Evolutionary conservation across 2,329 filamentous ascomycete genomes (phyloP).

Genomic region (Nigrospora osmanthi): DNA sequence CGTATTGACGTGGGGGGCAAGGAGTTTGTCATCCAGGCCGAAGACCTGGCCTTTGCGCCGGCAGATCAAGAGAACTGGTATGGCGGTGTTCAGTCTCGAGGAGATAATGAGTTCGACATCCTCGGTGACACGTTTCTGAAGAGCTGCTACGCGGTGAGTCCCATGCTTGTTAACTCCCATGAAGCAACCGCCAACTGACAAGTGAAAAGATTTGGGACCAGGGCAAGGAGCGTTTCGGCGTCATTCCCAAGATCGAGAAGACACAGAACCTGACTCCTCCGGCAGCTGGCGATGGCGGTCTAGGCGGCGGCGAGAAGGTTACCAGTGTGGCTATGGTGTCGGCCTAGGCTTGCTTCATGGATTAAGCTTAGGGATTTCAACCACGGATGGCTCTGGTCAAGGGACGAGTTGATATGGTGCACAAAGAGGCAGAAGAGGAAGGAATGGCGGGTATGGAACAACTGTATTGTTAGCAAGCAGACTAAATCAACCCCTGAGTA

Average conservation of each 20-base stretch:
- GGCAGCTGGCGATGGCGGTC: conserved; percentile 1
- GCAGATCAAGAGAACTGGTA: conserved; percentile 39
- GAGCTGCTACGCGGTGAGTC: conserved; percentile 52
- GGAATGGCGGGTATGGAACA: no score
- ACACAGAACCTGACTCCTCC: conserved; percentile 21
- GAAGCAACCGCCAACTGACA: not conserved
- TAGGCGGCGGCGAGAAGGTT: conserved; percentile 11
- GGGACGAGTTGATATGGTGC: no score
- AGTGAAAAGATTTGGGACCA: conserved; percentile 50
- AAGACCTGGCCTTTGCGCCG: conserved; percentile 52
- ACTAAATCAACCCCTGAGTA: no score
- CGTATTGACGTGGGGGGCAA: conserved; percentile 56
- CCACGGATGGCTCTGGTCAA: no score
- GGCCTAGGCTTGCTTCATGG: not conserved
- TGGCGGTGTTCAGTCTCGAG: conserved; percentile 58
- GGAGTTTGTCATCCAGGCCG: conserved; percentile 52
- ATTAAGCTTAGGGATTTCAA: no score
- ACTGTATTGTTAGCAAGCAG: no score
- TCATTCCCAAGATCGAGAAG: conserved; percentile 44
- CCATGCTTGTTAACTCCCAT: not conserved
- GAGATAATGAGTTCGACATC: conserved; percentile 52
- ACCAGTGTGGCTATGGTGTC: conserved; percentile 10
- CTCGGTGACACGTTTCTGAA: conserved; percentile 58
- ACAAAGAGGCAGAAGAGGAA: no score
- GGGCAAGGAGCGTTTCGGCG: conserved; percentile 51